Percentiles rank a stretch among this genome's conserved stretches.
Conservation (phyloP, 2,329 filamentous ascomycete species). For the Scolecobasidium constrictum region DNA sequence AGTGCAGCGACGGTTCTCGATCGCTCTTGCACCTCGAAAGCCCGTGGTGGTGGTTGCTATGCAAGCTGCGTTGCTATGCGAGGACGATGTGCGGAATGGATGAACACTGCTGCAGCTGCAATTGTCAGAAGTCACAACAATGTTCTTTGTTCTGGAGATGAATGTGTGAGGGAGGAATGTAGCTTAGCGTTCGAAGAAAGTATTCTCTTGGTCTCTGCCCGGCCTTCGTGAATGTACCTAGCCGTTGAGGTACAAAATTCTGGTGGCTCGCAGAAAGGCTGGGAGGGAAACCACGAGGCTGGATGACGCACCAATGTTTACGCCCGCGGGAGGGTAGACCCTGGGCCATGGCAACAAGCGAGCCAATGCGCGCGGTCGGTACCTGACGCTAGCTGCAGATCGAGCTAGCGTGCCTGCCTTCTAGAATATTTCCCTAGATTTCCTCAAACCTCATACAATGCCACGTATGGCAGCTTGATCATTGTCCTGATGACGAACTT, state of each 20-base stretch:
- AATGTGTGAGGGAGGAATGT: neutral
- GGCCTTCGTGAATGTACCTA: neutral
- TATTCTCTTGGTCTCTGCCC: neutral
- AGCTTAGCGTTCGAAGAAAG: conserved; percentile 1
- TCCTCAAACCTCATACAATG: too few relatives aligned
- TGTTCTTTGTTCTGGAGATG: neutral
- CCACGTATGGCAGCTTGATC: too few relatives aligned
- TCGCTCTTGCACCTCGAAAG: too few relatives aligned
- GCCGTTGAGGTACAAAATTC: too few relatives aligned
- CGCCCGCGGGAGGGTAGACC: too few relatives aligned
- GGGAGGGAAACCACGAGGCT: neutral
- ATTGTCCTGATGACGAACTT: too few relatives aligned
- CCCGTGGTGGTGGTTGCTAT: too few relatives aligned
- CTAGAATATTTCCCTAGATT: too few relatives aligned
- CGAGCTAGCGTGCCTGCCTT: too few relatives aligned
- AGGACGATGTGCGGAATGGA: neutral
- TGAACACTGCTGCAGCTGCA: neutral
- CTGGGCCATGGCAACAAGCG: too few relatives aligned
- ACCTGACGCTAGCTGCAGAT: too few relatives aligned
- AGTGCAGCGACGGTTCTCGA: neutral
- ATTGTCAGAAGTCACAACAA: neutral
- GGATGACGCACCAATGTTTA: neutral
- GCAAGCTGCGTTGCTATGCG: neutral
- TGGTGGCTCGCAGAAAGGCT: neutral
- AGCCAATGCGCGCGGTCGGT: too few relatives aligned